Conservation (phyloP, 257 asterid genomes). For the Mentha longifolia region DNA sequence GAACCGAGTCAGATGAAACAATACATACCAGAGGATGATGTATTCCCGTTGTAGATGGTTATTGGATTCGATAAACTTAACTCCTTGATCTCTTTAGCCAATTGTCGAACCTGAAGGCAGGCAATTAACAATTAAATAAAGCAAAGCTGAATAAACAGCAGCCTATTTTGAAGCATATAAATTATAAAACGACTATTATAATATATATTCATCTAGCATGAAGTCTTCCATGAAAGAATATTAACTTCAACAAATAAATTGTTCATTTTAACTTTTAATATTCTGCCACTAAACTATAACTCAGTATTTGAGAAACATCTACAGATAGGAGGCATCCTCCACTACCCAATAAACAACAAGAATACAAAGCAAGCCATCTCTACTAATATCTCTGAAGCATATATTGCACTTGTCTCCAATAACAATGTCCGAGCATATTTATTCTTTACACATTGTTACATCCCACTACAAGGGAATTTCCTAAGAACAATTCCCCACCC, state of each 20-base stretch:
- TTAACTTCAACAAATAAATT: neutral
- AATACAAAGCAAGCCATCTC: neutral
- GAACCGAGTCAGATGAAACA: neutral
- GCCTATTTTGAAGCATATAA: slow-evolving; percentile 18
- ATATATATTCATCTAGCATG: neutral
- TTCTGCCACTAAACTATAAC: neutral
- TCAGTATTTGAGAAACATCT: neutral
- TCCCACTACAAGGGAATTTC: neutral
- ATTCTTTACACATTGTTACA: neutral
- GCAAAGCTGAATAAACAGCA: slow-evolving; percentile 15
- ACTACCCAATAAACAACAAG: neutral
- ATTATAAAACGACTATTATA: neutral
- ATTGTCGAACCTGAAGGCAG: slow-evolving; percentile 67
- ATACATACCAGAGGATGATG: slow-evolving; percentile 67
- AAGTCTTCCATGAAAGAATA: slow-evolving; percentile 12
- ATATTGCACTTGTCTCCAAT: neutral
- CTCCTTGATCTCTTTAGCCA: slow-evolving; percentile 82
- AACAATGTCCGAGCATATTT: neutral
- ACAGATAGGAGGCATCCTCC: neutral
- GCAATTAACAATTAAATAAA: slow-evolving; percentile 37
- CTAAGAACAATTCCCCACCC: neutral
- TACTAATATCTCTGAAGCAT: neutral
- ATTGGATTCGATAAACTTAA: slow-evolving; percentile 70
- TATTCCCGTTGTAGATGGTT: slow-evolving; percentile 64
- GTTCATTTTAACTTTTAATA: neutral